Conservation (phyloP, 768 basidiomycete species). For the Leccinum rimulosum region DNA sequence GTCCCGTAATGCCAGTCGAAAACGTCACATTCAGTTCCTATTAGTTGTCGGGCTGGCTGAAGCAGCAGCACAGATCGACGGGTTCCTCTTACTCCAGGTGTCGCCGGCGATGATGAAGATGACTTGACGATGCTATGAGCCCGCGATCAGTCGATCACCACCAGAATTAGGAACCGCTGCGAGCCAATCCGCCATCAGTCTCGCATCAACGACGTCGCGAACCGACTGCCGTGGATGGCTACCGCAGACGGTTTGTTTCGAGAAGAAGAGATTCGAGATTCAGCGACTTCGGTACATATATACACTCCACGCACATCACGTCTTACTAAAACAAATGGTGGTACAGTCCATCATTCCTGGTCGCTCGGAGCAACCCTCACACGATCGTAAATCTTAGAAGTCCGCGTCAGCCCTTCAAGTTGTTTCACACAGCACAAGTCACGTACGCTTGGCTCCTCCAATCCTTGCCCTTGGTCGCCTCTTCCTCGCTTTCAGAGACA, state of each 20-base stretch:
- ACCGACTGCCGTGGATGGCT: too few relatives aligned
- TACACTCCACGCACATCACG: background rate
- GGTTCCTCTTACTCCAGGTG: too few relatives aligned
- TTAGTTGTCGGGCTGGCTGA: too few relatives aligned
- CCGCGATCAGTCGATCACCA: too few relatives aligned
- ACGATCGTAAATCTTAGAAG: conserved; percentile 15
- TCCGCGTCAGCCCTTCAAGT: conserved; percentile 1
- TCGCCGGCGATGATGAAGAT: too few relatives aligned
- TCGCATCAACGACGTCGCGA: too few relatives aligned
- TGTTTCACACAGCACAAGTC: background rate
- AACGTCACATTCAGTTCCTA: too few relatives aligned
- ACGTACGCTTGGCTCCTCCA: conserved; percentile 56
- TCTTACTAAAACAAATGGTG: background rate
- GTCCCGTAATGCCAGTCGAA: too few relatives aligned
- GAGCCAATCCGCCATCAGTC: too few relatives aligned
- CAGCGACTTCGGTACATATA: background rate
- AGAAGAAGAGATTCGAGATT: background rate
- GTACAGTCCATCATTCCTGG: background rate
- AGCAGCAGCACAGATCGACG: too few relatives aligned
- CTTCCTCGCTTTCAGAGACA: conserved; percentile 40
- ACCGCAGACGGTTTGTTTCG: background rate
- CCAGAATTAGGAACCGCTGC: too few relatives aligned
- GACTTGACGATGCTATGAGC: too few relatives aligned
- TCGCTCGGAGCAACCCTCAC: background rate
- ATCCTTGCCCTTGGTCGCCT: conserved; percentile 40